Evolutionary conservation across 179 eudicot species (phyloP).

Genomic region (Sideroxylon spinosum): DNA sequence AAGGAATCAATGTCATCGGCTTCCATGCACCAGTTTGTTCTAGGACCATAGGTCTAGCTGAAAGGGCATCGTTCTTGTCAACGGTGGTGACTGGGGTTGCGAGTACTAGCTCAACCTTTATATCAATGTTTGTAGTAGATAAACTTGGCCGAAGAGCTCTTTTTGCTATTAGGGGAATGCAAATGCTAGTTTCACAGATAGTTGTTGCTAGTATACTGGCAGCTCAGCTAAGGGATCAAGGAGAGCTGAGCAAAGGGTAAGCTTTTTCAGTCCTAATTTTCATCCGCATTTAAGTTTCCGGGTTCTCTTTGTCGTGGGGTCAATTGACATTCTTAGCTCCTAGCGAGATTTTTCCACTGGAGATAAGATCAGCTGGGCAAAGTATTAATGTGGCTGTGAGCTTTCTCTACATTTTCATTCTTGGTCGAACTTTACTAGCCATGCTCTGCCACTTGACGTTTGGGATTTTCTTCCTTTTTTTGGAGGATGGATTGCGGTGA

Average conservation of each 20-base stretch:
- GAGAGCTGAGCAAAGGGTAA: neutral
- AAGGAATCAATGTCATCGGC: neutral
- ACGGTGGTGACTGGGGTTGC: neutral
- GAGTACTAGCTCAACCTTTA: neutral
- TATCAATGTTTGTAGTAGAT: neutral
- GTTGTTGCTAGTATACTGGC: neutral
- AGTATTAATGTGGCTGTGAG: neutral
- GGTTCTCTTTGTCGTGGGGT: neutral
- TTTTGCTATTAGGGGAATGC: neutral
- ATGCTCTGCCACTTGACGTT: neutral
- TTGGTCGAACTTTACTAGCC: neutral
- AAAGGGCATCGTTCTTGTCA: neutral
- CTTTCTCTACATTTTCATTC: neutral
- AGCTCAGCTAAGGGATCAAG: neutral
- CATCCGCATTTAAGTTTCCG: neutral
- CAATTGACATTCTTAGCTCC: neutral
- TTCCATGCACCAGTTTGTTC: neutral
- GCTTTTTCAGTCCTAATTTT: neutral
- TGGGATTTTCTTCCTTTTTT: neutral
- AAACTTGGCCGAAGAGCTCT: neutral
- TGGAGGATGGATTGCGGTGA: neutral
- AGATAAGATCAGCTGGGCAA: constrained; percentile 1
- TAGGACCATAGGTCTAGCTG: neutral
- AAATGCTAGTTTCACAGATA: neutral
- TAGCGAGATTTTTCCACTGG: neutral